Percentiles rank a stretch among this genome's conserved stretches.
These are phyloP conservation scores for Scalesia atractyloides DNA, from an alignment of 129 eudicot species.

Conservation along the genomic window DNA sequence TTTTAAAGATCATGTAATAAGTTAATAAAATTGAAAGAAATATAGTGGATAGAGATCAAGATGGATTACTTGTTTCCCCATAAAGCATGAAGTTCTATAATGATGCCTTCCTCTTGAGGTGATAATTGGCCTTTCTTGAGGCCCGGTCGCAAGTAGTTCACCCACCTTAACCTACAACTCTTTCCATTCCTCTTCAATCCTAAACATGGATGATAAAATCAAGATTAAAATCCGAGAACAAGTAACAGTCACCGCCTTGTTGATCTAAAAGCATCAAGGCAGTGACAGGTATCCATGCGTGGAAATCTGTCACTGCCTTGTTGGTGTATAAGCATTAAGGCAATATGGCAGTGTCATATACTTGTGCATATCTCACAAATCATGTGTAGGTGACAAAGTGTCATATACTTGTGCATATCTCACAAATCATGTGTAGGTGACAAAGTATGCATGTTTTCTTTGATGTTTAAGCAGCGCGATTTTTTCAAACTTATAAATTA, in stretches of 20 bases:
- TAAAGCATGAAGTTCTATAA: constrained; percentile 82
- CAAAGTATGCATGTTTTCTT: too few relatives aligned
- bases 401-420: too few relatives aligned
- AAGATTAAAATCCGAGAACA: not conserved
- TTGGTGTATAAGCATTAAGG: too few relatives aligned
- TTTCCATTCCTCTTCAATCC: constrained; percentile 83
- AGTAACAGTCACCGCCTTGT: not conserved
- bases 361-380: too few relatives aligned
- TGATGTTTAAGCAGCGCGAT: not conserved
- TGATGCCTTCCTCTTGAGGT: constrained; percentile 93
- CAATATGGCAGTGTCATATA: too few relatives aligned
- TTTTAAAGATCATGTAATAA: constrained; percentile 5
- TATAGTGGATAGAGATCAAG: constrained; percentile 3
- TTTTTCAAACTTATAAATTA: not conserved
- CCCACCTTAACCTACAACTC: constrained; percentile 93
- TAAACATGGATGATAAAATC: constrained; percentile 17
- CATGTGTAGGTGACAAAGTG: too few relatives aligned
- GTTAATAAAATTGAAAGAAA: not conserved
- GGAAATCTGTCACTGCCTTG: too few relatives aligned
- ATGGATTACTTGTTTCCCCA: constrained; percentile 87
- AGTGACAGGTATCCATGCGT: too few relatives aligned
- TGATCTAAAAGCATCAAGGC: too few relatives aligned
- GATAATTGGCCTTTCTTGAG: constrained; percentile 75
- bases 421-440: too few relatives aligned
- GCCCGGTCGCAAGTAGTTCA: constrained; percentile 90